Evolutionary conservation across 441 rosid genomes (phyloP).

Genomic region (Viola pubescens): DNA sequence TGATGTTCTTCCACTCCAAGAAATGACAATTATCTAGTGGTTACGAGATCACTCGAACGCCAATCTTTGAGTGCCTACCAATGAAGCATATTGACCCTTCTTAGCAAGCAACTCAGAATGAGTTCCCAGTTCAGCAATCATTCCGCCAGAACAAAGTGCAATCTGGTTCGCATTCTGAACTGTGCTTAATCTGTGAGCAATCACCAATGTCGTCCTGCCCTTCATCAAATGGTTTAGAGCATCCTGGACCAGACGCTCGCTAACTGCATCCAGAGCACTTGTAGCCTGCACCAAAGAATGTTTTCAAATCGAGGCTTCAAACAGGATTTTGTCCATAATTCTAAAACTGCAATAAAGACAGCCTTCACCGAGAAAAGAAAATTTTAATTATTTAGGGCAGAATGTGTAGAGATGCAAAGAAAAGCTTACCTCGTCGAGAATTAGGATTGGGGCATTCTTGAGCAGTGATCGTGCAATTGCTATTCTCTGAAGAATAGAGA

Average conservation of each 20-base stretch:
- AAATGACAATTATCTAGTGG: not conserved
- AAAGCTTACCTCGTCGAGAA: constrained; percentile 75
- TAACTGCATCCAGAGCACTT: constrained; percentile 84
- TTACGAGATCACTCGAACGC: constrained; percentile 55
- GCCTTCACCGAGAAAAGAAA: not conserved
- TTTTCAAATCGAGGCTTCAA: constrained; percentile 4
- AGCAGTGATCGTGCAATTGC: constrained; percentile 87
- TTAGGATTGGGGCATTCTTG: constrained; percentile 75
- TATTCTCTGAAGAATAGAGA: constrained; percentile 48
- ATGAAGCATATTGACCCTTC: constrained; percentile 74
- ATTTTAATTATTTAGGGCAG: not conserved
- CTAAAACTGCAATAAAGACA: constrained; percentile 1
- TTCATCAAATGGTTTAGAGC: constrained; percentile 80
- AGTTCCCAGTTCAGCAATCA: constrained; percentile 71
- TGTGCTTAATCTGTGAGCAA: constrained; percentile 90
- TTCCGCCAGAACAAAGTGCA: constrained; percentile 71
- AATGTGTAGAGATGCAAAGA: constrained; percentile 2
- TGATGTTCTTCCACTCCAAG: not conserved
- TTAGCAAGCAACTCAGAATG: constrained; percentile 59
- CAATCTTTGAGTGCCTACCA: constrained; percentile 80
- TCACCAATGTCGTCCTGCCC: constrained; percentile 79
- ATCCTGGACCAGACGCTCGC: constrained; percentile 80
- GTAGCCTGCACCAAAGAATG: constrained; percentile 52
- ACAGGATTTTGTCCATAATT: not conserved
- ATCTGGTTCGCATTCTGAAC: constrained; percentile 86